Conservation (phyloP, 495 filamentous ascomycete genomes). For the Trichoderma erinaceum region DNA sequence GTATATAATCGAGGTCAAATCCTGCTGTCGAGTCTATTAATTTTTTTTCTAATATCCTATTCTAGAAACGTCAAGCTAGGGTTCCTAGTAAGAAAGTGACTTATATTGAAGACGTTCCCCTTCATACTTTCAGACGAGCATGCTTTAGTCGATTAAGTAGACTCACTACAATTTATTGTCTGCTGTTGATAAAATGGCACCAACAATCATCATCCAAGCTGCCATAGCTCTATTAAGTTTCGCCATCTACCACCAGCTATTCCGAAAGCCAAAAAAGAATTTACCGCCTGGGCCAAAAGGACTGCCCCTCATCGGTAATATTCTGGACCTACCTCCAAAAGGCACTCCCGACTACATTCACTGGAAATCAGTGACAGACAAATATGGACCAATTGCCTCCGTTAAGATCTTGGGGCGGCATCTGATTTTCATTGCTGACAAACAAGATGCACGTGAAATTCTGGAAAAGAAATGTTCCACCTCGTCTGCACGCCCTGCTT, state of each 20-base stretch:
- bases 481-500: neutral
- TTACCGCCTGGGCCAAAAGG: conserved; percentile 6
- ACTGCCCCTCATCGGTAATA: conserved; percentile 5
- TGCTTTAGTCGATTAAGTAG: too few species aligned
- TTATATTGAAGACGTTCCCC: too few species aligned
- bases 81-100: too few species aligned
- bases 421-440: conserved; percentile 24
- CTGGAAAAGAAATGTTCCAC: conserved; percentile 22
- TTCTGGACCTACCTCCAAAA: conserved; percentile 28
- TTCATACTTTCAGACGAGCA: too few species aligned
- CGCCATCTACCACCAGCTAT: neutral
- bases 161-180: neutral
- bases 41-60: too few species aligned
- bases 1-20: too few species aligned
- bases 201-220: neutral
- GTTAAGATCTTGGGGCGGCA: conserved; percentile 22
- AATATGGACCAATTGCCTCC: conserved; percentile 22
- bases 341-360: conserved; percentile 17
- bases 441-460: conserved; percentile 21
- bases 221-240: neutral
- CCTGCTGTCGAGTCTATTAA: too few species aligned
- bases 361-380: conserved; percentile 22
- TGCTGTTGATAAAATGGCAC: neutral
- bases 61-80: too few species aligned
- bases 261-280: neutral